Evolutionary conservation across 2,329 filamentous ascomycete species (phyloP).

Genomic region (Onygenales sp.): DNA sequence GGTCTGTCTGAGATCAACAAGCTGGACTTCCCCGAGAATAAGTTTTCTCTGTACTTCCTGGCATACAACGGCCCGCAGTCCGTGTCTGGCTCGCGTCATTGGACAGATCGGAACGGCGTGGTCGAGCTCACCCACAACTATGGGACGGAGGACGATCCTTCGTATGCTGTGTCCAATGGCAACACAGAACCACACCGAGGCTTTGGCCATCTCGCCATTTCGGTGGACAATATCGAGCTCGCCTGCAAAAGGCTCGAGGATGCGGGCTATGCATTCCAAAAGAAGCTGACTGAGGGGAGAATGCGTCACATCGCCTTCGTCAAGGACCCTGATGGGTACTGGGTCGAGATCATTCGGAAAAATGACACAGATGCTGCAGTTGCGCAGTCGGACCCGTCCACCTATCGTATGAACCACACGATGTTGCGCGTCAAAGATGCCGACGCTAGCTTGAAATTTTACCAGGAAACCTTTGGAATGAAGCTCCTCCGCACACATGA

Average conservation of each 20-base stretch:
- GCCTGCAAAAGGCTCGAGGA: conserved; percentile 85
- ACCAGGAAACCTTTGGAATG: conserved; percentile 86
- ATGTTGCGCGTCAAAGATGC: conserved; percentile 90
- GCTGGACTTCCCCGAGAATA: conserved; percentile 71
- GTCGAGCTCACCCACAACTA: conserved; percentile 80
- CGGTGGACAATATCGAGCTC: conserved; percentile 74
- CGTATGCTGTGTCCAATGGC: conserved; percentile 75
- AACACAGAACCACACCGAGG: conserved; percentile 81
- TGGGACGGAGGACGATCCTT: conserved; percentile 75
- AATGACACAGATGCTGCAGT: conserved; percentile 43
- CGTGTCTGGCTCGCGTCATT: conserved; percentile 62
- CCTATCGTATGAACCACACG: conserved; percentile 58
- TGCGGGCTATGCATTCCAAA: conserved; percentile 88
- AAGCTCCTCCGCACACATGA: conserved; percentile 64
- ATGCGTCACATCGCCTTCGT: conserved; percentile 87
- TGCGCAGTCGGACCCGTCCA: conserved; percentile 61
- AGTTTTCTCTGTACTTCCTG: conserved; percentile 94
- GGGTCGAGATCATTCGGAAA: conserved; percentile 52
- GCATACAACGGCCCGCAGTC: conserved; percentile 73
- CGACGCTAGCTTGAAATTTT: conserved; percentile 66
- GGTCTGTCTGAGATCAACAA: conserved; percentile 79
- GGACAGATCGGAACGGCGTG: conserved; percentile 75
- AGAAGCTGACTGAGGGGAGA: conserved; percentile 79
- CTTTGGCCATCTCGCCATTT: conserved; percentile 80
- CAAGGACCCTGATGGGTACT: conserved; percentile 79